These are phyloP conservation scores for Pochonia chlamydosporia DNA, from an alignment of 2,329 filamentous ascomycete genomes.

Conservation along the genomic window DNA sequence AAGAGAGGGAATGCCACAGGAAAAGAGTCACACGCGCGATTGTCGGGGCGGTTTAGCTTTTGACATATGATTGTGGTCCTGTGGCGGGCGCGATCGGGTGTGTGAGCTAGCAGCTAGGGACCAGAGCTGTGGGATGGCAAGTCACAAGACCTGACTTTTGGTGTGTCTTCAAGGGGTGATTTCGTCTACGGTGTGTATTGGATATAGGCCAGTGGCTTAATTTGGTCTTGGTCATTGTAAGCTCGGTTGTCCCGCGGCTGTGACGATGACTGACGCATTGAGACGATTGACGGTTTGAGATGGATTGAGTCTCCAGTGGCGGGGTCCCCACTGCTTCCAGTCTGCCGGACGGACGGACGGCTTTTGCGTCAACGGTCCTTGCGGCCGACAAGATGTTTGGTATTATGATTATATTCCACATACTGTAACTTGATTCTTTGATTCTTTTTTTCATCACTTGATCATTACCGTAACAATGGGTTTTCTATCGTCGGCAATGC, in stretches of 20 bases:
- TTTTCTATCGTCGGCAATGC: too few species aligned
- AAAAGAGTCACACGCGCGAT: not conserved
- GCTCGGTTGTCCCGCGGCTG: conserved; percentile 1
- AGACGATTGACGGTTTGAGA: not conserved
- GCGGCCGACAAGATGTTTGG: not conserved
- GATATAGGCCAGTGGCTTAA: not conserved
- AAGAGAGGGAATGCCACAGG: not conserved
- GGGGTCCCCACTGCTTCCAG: too few species aligned
- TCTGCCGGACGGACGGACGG: conserved; percentile 2
- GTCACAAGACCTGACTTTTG: too few species aligned
- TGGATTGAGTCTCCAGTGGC: too few species aligned
- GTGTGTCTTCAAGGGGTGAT: too few species aligned
- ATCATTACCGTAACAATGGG: too few species aligned
- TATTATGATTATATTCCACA: too few species aligned
- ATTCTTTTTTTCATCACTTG: too few species aligned
- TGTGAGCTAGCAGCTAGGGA: too few species aligned
- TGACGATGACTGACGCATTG: not conserved
- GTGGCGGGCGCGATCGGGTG: conserved; percentile 5
- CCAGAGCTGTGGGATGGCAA: too few species aligned
- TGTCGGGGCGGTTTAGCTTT: not conserved
- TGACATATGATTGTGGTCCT: conserved; percentile 10
- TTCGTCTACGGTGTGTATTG: not conserved
- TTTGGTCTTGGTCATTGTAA: not conserved
- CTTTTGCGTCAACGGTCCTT: not conserved
- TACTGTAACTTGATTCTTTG: not conserved